A percentile compares a stretch with the other conserved stretches of the same genome.
Conservation (phyloP, 208 protist species). For the Trypanosoma rangeli region DNA sequence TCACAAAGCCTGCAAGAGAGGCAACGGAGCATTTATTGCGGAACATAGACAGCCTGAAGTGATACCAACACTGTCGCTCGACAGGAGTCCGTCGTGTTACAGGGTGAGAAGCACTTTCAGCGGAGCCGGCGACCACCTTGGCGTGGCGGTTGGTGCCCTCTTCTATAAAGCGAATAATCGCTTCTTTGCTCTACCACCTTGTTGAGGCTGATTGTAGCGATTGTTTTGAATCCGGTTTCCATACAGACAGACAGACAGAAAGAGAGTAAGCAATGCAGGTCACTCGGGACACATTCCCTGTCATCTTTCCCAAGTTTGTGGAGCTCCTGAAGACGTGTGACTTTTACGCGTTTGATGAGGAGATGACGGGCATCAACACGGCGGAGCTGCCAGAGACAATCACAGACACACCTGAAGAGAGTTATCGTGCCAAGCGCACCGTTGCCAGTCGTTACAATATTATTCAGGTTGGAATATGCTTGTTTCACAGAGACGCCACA, state of each 20-base stretch:
- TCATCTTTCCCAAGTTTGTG: slow-evolving; percentile 65
- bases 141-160: too few species aligned
- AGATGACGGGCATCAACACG: slow-evolving; percentile 85
- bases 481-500: slow-evolving; percentile 53
- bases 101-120: too few species aligned
- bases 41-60: too few species aligned
- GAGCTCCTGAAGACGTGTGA: slow-evolving; percentile 64
- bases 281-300: slow-evolving; percentile 60
- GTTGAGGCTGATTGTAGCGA: not conserved
- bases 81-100: too few species aligned
- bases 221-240: not conserved
- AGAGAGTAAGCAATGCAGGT: slow-evolving; percentile 38
- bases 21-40: too few species aligned
- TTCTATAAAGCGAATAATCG: too few species aligned
- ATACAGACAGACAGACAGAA: not conserved
- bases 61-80: too few species aligned
- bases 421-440: slow-evolving; percentile 60
- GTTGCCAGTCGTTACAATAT: slow-evolving; percentile 70
- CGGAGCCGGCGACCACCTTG: too few species aligned
- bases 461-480: slow-evolving; percentile 83
- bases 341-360: slow-evolving; percentile 86
- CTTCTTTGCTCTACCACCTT: too few species aligned
- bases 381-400: slow-evolving; percentile 58
- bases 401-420: slow-evolving; percentile 55
- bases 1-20: too few species aligned